Conservation (phyloP, 2,329 filamentous ascomycete genomes). For the Delphinella strobiligena region DNA sequence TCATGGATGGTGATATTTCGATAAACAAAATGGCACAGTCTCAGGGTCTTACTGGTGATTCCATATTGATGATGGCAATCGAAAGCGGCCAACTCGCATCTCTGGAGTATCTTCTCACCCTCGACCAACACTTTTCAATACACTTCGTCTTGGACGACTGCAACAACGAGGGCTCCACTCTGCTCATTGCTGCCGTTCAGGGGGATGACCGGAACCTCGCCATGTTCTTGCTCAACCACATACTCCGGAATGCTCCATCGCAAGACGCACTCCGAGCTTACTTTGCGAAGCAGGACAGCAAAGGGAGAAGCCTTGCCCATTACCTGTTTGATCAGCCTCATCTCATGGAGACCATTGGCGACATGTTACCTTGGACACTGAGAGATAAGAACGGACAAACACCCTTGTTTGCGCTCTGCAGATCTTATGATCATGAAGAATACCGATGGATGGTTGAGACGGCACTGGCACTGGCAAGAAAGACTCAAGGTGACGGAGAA, state of each 20-base stretch:
- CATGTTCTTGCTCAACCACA: slow-evolving; percentile 59
- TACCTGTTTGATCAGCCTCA: slow-evolving; percentile 87
- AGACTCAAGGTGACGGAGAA: slow-evolving; percentile 62
- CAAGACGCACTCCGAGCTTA: slow-evolving; percentile 52
- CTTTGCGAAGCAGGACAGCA: slow-evolving; percentile 62
- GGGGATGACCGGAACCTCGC: slow-evolving; percentile 65
- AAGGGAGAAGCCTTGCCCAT: slow-evolving; percentile 84
- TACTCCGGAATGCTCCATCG: slow-evolving; percentile 44
- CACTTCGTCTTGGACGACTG: slow-evolving; percentile 65
- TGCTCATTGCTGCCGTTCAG: slow-evolving; percentile 85
- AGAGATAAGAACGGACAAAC: slow-evolving; percentile 96
- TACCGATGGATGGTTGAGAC: slow-evolving; percentile 81
- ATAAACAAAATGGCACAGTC: slow-evolving; percentile 67
- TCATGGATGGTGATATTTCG: slow-evolving; percentile 54
- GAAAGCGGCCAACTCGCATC: slow-evolving; percentile 53
- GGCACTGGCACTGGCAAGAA: slow-evolving; percentile 62
- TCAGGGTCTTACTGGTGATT: slow-evolving; percentile 60
- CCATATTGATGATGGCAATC: slow-evolving; percentile 51
- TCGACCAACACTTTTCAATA: slow-evolving; percentile 64
- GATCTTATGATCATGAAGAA: slow-evolving; percentile 84
- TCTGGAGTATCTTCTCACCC: slow-evolving; percentile 66
- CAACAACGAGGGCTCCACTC: slow-evolving; percentile 79
- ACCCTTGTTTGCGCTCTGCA: slow-evolving; percentile 87
- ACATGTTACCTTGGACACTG: slow-evolving; percentile 73
- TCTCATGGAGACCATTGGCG: slow-evolving; percentile 65